phyloP scores from a whole-genome alignment of 2,329 filamentous ascomycete species.

The Pezicula radicicola region DNA sequence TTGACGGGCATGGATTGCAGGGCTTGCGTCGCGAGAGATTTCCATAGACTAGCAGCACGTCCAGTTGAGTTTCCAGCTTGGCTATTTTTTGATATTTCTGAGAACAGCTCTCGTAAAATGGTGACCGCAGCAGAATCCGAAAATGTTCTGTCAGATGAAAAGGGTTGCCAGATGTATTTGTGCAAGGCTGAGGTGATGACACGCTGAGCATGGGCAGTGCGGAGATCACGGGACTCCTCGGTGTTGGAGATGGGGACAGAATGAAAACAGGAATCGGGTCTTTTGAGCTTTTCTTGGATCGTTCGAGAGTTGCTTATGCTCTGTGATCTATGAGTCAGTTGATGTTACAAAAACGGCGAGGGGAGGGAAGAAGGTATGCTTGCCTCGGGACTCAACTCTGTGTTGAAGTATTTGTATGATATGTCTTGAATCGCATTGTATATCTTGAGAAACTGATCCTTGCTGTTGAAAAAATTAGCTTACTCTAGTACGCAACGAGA shows the following conservation, averaged over 20 bases:
- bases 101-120: slow-evolving; percentile 2
- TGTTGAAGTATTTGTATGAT: slow-evolving; percentile 4
- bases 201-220: slow-evolving; percentile 7
- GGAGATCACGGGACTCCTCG: slow-evolving; percentile 6
- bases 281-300: slow-evolving; percentile 8
- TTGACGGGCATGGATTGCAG: slow-evolving; percentile 16
- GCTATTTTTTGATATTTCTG: slow-evolving; percentile 2
- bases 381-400: slow-evolving; percentile 6
- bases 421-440: slow-evolving; percentile 4
- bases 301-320: neutral
- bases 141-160: slow-evolving; percentile 9
- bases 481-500: neutral
- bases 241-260: slow-evolving; percentile 10
- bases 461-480: neutral
- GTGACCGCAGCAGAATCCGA: neutral
- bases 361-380: neutral
- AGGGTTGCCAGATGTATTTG: slow-evolving; percentile 12
- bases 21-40: slow-evolving; percentile 6
- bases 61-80: neutral
- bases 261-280: slow-evolving; percentile 4
- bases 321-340: neutral
- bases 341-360: neutral
- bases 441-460: slow-evolving; percentile 7
- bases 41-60: slow-evolving; percentile 5
- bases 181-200: slow-evolving; percentile 7